Percentiles rank a stretch among this genome's conserved stretches.
Conservation (phyloP, 1,284 basidiomycete genomes). For the Cryptococcus depauperatus region DNA sequence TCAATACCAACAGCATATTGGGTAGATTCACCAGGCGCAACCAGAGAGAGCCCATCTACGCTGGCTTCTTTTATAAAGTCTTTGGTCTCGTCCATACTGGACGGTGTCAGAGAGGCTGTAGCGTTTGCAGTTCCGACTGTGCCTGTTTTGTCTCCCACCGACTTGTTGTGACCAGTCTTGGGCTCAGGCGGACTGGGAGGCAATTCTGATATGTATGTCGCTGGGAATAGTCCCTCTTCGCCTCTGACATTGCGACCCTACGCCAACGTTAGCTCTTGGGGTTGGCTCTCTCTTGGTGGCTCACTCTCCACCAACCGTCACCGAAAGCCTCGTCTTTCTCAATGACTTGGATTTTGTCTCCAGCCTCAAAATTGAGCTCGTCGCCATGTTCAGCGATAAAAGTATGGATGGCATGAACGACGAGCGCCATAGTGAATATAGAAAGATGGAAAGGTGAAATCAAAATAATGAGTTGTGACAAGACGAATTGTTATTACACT, state of each 20-base stretch:
- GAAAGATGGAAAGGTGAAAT: background rate
- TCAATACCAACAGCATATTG: conserved; percentile 19
- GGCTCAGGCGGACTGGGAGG: conserved; percentile 36
- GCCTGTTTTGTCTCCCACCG: too few species aligned
- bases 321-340: conserved; percentile 90
- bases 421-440: conserved; percentile 15
- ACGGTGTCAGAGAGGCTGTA: conserved; percentile 1
- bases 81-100: conserved; percentile 5
- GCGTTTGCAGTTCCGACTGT: background rate
- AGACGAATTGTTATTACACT: too few species aligned
- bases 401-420: conserved; percentile 40
- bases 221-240: conserved; percentile 80
- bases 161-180: background rate
- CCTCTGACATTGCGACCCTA: conserved; percentile 80
- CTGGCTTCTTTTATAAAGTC: background rate
- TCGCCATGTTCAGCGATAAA: conserved; percentile 89
- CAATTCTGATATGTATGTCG: conserved; percentile 68
- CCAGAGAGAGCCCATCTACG: background rate
- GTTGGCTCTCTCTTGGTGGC: too few species aligned
- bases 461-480: too few species aligned
- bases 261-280: too few species aligned
- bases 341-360: conserved; percentile 78
- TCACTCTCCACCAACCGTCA: conserved; percentile 98
- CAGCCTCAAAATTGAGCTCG: conserved; percentile 78
- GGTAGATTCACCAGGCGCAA: conserved; percentile 13